A percentile compares a stretch with the other conserved stretches of the same genome.
Conservation (phyloP, 108 stramenopile species). For the Bacterosira constricta region DNA sequence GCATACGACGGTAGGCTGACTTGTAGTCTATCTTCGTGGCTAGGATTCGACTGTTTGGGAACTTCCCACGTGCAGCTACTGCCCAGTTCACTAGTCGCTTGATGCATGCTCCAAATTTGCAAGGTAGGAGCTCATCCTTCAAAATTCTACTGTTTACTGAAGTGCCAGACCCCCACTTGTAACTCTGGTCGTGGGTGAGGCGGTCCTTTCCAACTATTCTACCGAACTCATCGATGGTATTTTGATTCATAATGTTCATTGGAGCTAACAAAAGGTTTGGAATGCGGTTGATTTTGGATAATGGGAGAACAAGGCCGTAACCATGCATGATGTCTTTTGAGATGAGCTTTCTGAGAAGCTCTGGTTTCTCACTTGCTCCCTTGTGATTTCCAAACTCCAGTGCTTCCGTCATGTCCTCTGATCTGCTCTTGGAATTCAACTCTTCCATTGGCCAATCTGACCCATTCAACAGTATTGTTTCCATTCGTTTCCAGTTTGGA, state of each 20-base stretch:
- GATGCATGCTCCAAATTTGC: background rate
- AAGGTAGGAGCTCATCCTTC: background rate
- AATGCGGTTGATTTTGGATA: background rate
- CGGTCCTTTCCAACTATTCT: background rate
- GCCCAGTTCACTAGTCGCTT: background rate
- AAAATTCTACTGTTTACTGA: background rate
- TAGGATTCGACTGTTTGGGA: background rate
- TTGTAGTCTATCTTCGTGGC: constrained; percentile 10
- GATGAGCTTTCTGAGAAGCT: no score
- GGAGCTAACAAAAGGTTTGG: background rate
- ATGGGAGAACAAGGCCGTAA: background rate
- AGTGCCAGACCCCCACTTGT: background rate
- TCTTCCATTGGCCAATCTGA: no score
- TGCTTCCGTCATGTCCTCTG: background rate
- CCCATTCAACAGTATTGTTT: background rate
- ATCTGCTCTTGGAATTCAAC: no score
- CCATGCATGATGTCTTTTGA: background rate
- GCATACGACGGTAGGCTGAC: background rate
- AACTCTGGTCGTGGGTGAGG: background rate
- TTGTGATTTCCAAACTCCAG: background rate
- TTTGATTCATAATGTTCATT: background rate
- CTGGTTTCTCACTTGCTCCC: background rate
- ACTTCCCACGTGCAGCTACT: background rate
- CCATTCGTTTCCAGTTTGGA: background rate
- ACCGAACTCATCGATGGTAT: background rate